These are phyloP conservation scores for Magnusiomyces sp. DNA, from an alignment of 1,139 yeast species.

Conservation along the genomic window DNA sequence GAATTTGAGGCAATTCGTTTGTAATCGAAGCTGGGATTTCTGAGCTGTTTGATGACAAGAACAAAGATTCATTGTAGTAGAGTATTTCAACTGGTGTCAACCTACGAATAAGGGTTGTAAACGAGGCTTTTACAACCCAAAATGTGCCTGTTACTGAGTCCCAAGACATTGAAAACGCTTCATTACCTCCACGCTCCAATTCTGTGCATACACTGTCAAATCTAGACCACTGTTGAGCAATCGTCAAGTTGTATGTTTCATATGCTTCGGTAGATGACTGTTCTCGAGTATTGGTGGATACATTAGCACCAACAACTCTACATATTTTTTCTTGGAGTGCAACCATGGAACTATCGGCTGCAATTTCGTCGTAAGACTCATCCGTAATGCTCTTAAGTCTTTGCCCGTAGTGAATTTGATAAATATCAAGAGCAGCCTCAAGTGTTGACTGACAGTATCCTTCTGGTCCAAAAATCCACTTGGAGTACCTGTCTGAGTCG, in stretches of 20 bases:
- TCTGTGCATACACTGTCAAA: slow-evolving; percentile 61
- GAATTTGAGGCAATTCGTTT: too few relatives aligned
- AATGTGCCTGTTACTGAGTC: slow-evolving; percentile 15
- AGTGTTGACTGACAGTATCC: slow-evolving; percentile 40
- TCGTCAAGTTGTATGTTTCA: slow-evolving; percentile 24
- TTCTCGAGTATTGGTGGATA: too few relatives aligned
- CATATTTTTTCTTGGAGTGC: slow-evolving; percentile 30
- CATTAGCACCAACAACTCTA: slow-evolving; percentile 26
- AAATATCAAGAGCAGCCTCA: slow-evolving; percentile 36
- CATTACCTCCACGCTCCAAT: slow-evolving; percentile 49
- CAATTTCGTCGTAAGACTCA: neutral
- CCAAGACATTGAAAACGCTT: slow-evolving; percentile 40
- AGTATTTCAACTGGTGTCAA: slow-evolving; percentile 20
- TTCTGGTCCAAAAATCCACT: slow-evolving; percentile 42
- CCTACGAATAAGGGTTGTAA: slow-evolving; percentile 19
- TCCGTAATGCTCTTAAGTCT: too few relatives aligned
- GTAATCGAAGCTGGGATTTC: too few relatives aligned
- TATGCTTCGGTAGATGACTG: too few relatives aligned
- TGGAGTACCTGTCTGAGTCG: slow-evolving; percentile 36
- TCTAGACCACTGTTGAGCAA: slow-evolving; percentile 46
- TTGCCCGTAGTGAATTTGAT: slow-evolving; percentile 28
- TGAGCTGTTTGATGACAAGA: too few relatives aligned
- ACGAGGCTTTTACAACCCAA: slow-evolving; percentile 21
- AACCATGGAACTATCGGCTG: neutral
- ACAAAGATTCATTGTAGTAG: slow-evolving; percentile 19